Evolutionary conservation across 148 eudicot species (phyloP), one percentile per base, ranked within the genome.

Genomic region (Heliamphora exappendiculata): DNA sequence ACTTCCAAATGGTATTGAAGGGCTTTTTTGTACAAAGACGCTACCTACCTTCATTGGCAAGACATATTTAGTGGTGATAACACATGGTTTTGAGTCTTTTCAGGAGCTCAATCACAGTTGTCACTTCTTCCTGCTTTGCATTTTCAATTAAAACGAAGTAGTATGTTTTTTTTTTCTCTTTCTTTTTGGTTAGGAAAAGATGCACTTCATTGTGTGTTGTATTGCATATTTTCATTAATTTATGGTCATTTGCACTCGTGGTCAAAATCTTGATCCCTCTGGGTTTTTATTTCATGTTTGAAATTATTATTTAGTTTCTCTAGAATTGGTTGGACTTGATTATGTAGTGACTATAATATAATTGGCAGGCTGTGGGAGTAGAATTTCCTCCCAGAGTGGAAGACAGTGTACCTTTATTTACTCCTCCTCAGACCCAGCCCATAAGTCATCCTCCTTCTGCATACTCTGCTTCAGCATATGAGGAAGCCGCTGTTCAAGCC

Each of bases 351-450:
- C 50, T 64, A 11, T 71, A 55, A 58, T 70, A 59, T 69, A 57
- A 69, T 63, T 80, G 39, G 19, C 89, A 94, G 98, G 84, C 92
- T 82, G 87, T 87, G 50, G 97, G 98, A 41, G 85, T 92, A 78
- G 84, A 76, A 14, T 94, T 94, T 71, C 98, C 98, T 65, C 98
- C 97, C 29, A 84, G 88, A 69, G 95, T 81, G 82, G 98, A 89
- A 79, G 90, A 88, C 76, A 80, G 85, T 77, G 96, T 90, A 45
- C 96, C 96, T 29, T 57, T 92, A 78, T 94, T 94, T 82, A 92
- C 98, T 59, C 97, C 98, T 75, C 93, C 96, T 42, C 97, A 94
- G 82, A 86, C 93, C 58, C 92, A 90, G 79, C 93, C 97, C 19
- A 77, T 94, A 60, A 80, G 81, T 53, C 76, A 80, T 50, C 54